A percentile compares a stretch with the other conserved stretches of the same genome.
Evolutionary conservation across 2,329 filamentous ascomycete genomes (phyloP).

Genomic region (Fusarium nelsonii): DNA sequence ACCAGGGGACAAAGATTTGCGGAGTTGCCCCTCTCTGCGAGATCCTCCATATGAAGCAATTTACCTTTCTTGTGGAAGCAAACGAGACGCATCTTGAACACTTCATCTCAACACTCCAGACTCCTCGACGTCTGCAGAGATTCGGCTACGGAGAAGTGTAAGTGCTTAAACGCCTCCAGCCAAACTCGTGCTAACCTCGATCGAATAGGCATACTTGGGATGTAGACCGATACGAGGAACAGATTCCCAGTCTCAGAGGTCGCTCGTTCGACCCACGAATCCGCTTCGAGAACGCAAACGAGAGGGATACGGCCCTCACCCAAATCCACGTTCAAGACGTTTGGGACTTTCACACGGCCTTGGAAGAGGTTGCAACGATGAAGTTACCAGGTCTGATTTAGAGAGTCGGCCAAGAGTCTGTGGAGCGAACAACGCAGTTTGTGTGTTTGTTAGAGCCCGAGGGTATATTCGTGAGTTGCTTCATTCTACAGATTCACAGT

Average conservation of each 20-base stretch:
- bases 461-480: not conserved
- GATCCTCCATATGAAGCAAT: accelerated
- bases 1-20: not conserved
- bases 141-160: constrained; percentile 5
- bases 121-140: accelerated
- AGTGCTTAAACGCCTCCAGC: not conserved
- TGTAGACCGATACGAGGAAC: accelerated
- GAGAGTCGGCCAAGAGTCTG: not conserved
- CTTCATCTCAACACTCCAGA: accelerated
- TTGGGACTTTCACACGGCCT: not conserved
- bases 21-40: not conserved
- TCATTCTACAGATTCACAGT: accelerated
- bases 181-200: not conserved
- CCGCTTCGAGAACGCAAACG: not conserved
- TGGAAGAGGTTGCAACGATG: not conserved
- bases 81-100: accelerated
- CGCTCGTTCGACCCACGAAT: accelerated
- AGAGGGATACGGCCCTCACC: not conserved
- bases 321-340: constrained; percentile 22
- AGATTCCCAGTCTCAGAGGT: not conserved
- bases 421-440: accelerated
- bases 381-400: not conserved
- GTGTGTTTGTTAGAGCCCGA: not conserved
- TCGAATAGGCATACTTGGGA: not conserved
- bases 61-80: not conserved